A percentile compares a stretch with the other conserved stretches of the same genome.
Conservation (phyloP, 1,139 yeast species). For the Zygoascus meyerae region DNA sequence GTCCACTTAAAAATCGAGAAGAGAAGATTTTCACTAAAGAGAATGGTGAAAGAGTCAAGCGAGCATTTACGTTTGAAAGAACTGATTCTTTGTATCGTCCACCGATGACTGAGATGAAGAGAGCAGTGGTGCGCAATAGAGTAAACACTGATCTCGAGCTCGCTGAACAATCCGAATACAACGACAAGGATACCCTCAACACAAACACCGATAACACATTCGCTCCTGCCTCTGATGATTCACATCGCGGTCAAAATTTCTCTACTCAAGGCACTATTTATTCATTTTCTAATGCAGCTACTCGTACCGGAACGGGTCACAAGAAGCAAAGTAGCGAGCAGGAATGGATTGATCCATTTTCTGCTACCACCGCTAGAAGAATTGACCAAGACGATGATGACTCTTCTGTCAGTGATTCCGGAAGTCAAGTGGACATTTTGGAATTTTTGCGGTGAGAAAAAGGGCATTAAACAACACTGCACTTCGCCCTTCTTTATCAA, state of each 20-base stretch:
- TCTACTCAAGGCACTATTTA: constrained; percentile 10
- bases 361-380: constrained; percentile 15
- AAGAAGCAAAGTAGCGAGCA: background rate
- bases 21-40: constrained; percentile 26
- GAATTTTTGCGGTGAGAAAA: constrained; percentile 16
- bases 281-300: constrained; percentile 1
- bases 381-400: constrained; percentile 12
- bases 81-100: background rate
- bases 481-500: too few relatives aligned
- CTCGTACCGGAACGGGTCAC: background rate
- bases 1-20: constrained; percentile 55
- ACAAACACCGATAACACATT: background rate
- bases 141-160: background rate
- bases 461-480: background rate
- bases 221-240: background rate
- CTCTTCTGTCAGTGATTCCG: constrained; percentile 11
- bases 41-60: constrained; percentile 15
- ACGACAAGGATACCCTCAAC: background rate
- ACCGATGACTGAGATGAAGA: background rate
- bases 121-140: background rate
- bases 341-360: constrained; percentile 13
- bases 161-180: constrained; percentile 1
- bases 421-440: constrained; percentile 17
- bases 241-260: background rate
- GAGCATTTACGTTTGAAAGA: constrained; percentile 10